These are phyloP conservation scores for Fraxinus sp. DNA, from an alignment of 305 asterid species.

Conservation along the genomic window DNA sequence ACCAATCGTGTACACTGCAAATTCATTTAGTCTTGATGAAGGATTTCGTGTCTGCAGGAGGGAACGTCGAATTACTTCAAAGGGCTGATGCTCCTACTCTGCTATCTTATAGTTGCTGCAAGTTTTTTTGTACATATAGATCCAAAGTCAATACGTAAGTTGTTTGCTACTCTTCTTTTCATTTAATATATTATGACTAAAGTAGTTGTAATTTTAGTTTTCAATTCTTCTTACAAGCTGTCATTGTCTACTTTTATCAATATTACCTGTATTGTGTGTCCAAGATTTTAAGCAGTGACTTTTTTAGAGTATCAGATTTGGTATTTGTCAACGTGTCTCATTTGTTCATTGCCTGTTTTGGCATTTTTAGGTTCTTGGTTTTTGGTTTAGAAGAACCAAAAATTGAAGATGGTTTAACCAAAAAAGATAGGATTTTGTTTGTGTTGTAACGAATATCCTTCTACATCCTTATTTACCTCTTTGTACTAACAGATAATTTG, in stretches of 20 bases:
- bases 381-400: background rate
- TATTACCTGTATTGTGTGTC: background rate
- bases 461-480: background rate
- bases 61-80: constrained; percentile 86
- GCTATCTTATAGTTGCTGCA: constrained; percentile 83
- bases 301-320: background rate
- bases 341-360: background rate
- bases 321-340: background rate
- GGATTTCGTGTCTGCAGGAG: constrained; percentile 47
- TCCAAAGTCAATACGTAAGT: constrained; percentile 63
- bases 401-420: background rate
- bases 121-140: constrained; percentile 85
- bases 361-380: background rate
- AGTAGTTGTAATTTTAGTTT: background rate
- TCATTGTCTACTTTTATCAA: background rate
- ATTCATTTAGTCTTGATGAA: background rate
- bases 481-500: background rate
- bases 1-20: background rate
- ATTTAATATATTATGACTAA: background rate
- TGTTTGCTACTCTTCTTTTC: background rate
- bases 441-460: background rate
- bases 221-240: background rate
- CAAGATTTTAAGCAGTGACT: background rate
- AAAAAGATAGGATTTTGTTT: background rate
- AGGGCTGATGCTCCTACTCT: constrained; percentile 79